These are phyloP conservation scores for Rutstroemia sp. DNA, from an alignment of 2,329 filamentous ascomycete genomes.

Conservation along the genomic window DNA sequence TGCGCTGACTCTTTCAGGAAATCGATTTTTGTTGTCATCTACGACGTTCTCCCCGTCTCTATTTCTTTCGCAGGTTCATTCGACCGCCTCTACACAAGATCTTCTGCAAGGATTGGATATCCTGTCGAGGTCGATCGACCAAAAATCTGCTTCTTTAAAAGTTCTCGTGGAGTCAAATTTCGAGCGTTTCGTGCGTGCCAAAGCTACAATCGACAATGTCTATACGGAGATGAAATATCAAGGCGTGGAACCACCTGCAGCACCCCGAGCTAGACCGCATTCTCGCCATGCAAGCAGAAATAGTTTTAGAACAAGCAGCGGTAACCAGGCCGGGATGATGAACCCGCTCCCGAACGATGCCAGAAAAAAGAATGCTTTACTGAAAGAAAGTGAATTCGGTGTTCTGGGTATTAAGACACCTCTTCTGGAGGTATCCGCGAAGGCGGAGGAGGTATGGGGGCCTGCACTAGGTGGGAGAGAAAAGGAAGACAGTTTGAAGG, in stretches of 20 bases:
- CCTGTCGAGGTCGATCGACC: constrained; percentile 86
- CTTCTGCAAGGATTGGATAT: constrained; percentile 77
- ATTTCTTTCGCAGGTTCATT: constrained; percentile 89
- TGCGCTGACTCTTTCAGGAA: constrained; percentile 45
- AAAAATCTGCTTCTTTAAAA: constrained; percentile 95
- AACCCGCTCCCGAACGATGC: constrained; percentile 38
- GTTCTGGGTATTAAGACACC: constrained; percentile 82
- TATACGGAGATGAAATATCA: constrained; percentile 94
- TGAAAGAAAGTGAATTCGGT: constrained; percentile 89
- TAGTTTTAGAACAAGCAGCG: constrained; percentile 34
- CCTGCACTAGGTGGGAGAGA: constrained; percentile 86
- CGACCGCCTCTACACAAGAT: constrained; percentile 72
- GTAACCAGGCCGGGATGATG: constrained; percentile 25
- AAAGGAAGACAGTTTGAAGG: constrained; percentile 80
- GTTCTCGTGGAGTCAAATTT: constrained; percentile 97
- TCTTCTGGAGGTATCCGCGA: constrained; percentile 81
- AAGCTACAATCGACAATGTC: constrained; percentile 96
- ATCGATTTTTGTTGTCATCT: constrained; percentile 90
- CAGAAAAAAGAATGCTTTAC: constrained; percentile 78
- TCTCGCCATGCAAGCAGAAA: constrained; percentile 31
- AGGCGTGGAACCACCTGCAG: constrained; percentile 44
- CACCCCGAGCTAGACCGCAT: constrained; percentile 30
- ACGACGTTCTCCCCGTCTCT: constrained; percentile 90
- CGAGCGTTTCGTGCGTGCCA: constrained; percentile 93
- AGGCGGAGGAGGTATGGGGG: constrained; percentile 96